Conservation (phyloP, 441 rosid species). For the Metrosideros polymorpha region DNA sequence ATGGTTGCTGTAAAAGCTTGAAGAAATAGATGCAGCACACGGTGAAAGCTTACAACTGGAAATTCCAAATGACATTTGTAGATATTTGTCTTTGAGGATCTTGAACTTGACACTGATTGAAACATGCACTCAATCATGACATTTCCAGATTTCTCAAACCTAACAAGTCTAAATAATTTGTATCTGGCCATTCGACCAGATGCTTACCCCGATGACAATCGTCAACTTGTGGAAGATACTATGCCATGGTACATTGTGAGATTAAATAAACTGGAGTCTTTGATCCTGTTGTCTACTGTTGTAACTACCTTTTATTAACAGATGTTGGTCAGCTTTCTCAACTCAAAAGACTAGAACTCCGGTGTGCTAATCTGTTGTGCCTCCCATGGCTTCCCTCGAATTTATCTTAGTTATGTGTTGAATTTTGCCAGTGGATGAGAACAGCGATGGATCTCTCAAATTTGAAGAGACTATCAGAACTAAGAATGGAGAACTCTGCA, state of each 20-base stretch:
- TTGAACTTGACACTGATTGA: not conserved
- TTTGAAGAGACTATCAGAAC: not conserved
- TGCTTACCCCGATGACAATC: not conserved
- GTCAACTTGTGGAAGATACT: not conserved
- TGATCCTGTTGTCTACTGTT: fast-evolving
- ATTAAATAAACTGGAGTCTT: not conserved
- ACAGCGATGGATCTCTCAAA: not conserved
- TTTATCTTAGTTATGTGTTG: not conserved
- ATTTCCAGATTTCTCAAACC: not conserved
- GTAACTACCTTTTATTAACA: fast-evolving
- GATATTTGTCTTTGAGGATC: not conserved
- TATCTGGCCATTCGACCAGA: not conserved
- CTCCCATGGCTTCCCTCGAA: not conserved
- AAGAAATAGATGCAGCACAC: not conserved
- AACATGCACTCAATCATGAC: not conserved
- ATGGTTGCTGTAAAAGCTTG: not conserved
- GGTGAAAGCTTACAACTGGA: not conserved
- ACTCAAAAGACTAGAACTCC: not conserved
- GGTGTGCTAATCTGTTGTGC: not conserved
- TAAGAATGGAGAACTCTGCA: not conserved
- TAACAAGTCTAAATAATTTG: not conserved
- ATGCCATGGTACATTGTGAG: not conserved
- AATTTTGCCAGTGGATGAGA: not conserved
- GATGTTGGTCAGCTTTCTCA: not conserved
- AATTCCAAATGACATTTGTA: not conserved